These are phyloP conservation scores for Rutstroemia sydowiana DNA, from an alignment of 2,329 filamentous ascomycete species.

Conservation along the genomic window DNA sequence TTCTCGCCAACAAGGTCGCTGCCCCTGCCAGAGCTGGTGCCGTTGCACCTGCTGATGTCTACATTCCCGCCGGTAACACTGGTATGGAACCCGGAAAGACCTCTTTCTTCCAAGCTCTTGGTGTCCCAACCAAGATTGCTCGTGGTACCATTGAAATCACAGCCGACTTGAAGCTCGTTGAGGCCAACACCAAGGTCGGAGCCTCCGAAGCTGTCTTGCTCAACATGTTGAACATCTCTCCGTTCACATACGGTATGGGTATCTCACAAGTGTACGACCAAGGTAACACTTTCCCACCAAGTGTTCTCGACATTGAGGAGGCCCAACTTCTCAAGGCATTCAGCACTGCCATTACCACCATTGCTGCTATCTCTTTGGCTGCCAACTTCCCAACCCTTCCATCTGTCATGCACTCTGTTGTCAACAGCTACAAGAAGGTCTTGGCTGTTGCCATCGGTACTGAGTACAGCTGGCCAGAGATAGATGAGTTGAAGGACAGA, in stretches of 20 bases:
- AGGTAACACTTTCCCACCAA: conserved; percentile 82
- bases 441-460: conserved; percentile 84
- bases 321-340: conserved; percentile 85
- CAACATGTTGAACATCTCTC: conserved; percentile 99
- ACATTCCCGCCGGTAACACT: conserved; percentile 94
- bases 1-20: conserved; percentile 93
- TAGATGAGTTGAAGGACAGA: conserved; percentile 97
- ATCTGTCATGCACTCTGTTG: conserved; percentile 89
- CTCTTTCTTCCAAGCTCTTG: conserved; percentile 99
- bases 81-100: conserved; percentile 99
- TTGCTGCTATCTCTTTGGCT: conserved; percentile 86
- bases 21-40: conserved; percentile 98
- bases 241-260: conserved; percentile 98
- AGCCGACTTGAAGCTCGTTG: conserved; percentile 93
- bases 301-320: conserved; percentile 89
- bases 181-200: conserved; percentile 89
- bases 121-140: conserved; percentile 99
- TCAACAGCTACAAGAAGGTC: conserved; percentile 98
- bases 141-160: conserved; percentile 99
- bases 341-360: conserved; percentile 72
- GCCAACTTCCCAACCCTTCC: conserved; percentile 93
- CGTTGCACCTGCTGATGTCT: conserved; percentile 88
- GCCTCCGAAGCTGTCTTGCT: conserved; percentile 97
- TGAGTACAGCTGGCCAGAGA: conserved; percentile 89
- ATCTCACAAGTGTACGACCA: conserved; percentile 95